Evolutionary conservation across 2,329 filamentous ascomycete genomes (phyloP).

Genomic region (Cladosporium sp.): DNA sequence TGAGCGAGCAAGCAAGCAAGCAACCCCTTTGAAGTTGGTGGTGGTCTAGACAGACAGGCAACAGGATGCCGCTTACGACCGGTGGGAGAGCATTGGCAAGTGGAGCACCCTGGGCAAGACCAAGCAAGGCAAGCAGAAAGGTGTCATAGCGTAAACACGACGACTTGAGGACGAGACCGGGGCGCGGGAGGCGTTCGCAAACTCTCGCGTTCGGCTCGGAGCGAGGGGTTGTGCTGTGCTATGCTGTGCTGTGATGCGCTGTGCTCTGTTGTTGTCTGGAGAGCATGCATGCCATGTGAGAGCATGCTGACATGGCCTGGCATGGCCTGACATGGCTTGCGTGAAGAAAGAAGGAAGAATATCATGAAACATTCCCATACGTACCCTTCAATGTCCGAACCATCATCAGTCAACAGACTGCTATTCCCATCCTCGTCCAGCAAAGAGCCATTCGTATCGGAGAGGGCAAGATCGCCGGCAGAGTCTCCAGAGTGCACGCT

Average conservation of each 20-base stretch:
- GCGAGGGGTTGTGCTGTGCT: too few relatives aligned
- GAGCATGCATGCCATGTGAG: too few relatives aligned
- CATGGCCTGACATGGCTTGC: not conserved
- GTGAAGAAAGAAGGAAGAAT: not conserved
- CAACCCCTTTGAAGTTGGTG: not conserved
- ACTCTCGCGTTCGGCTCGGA: constrained; percentile 11
- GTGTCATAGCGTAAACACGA: constrained; percentile 10
- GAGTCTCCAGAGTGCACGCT: constrained; percentile 34
- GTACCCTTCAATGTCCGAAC: constrained; percentile 42
- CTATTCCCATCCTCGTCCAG: constrained; percentile 42
- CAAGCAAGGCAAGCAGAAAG: not conserved
- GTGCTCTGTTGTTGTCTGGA: too few relatives aligned
- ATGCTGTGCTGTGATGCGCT: too few relatives aligned
- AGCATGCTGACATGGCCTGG: too few relatives aligned
- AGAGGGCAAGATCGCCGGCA: constrained; percentile 6
- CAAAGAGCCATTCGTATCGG: constrained; percentile 29
- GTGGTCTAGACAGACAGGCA: not conserved
- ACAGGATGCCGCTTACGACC: not conserved
- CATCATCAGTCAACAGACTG: constrained; percentile 48
- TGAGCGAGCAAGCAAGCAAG: not conserved
- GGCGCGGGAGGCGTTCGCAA: not conserved
- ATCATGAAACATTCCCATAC: constrained; percentile 14
- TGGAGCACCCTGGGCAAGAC: constrained; percentile 1
- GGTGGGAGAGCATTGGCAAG: constrained; percentile 12
- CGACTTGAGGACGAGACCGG: not conserved